Percentiles rank a stretch among this genome's conserved stretches.
These are phyloP conservation scores for Aspergillus bridgeri DNA, from an alignment of 495 filamentous ascomycete genomes.

Conservation along the genomic window DNA sequence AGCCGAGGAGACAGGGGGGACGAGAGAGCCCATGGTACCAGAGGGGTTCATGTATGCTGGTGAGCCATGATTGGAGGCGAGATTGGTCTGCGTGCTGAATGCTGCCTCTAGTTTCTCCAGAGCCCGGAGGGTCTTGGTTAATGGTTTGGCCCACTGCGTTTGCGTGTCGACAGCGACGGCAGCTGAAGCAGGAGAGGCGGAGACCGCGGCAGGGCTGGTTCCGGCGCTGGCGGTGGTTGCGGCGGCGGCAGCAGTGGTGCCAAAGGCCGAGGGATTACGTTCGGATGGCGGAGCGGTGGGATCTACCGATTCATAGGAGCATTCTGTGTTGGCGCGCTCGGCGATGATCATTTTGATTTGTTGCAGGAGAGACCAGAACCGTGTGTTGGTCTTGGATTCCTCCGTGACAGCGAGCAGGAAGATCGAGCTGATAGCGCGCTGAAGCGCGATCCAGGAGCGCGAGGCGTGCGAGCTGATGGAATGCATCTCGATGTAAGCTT, in stretches of 20 bases:
- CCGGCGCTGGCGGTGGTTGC: conserved; percentile 26
- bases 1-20: conserved; percentile 18
- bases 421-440: conserved; percentile 47
- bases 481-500: conserved; percentile 47
- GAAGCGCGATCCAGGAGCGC: conserved; percentile 46
- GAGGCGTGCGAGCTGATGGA: conserved; percentile 40
- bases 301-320: conserved; percentile 24
- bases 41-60: conserved; percentile 19
- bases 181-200: conserved; percentile 27
- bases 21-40: conserved; percentile 12
- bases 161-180: conserved; percentile 32
- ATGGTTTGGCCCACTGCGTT: conserved; percentile 46
- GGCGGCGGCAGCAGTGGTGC: conserved; percentile 23
- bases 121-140: conserved; percentile 46
- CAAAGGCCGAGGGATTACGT: conserved; percentile 19
- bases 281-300: conserved; percentile 3
- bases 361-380: conserved; percentile 39
- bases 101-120: conserved; percentile 44
- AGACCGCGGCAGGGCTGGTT: conserved; percentile 19
- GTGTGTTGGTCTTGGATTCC: conserved; percentile 38
- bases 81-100: conserved; percentile 27
- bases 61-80: conserved; percentile 7
- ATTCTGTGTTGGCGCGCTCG: conserved; percentile 39
- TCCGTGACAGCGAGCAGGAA: conserved; percentile 47
- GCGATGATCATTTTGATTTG: conserved; percentile 43